A percentile compares a stretch with the other conserved stretches of the same genome.
Conservation (phyloP, 345 rosid genomes). For the Streptanthus diversifolius region DNA sequence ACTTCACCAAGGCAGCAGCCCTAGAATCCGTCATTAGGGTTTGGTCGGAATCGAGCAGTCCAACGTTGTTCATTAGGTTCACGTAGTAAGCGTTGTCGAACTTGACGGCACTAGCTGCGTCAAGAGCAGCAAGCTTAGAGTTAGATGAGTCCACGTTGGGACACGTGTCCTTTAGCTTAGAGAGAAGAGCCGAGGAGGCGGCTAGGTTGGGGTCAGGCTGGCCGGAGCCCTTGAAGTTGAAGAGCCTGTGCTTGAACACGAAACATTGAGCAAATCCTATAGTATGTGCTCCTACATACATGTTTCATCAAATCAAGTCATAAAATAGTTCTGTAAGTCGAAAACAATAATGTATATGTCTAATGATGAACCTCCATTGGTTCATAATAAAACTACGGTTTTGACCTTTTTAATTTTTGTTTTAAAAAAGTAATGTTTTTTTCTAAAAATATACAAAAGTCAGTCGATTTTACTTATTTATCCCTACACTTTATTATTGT, state of each 20-base stretch:
- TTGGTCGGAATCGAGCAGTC: constrained; percentile 76
- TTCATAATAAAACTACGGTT: neutral
- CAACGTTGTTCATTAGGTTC: constrained; percentile 48
- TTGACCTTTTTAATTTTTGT: neutral
- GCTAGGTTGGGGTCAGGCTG: constrained; percentile 69
- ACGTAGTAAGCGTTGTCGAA: constrained; percentile 73
- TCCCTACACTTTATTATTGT: neutral
- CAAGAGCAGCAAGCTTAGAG: constrained; percentile 64
- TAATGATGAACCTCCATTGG: neutral
- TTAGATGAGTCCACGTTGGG: constrained; percentile 58
- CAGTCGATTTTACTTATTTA: neutral
- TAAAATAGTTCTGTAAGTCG: neutral
- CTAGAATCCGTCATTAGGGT: constrained; percentile 48
- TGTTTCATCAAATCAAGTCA: neutral
- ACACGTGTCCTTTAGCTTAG: constrained; percentile 47
- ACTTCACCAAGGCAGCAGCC: constrained; percentile 49
- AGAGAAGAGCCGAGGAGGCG: constrained; percentile 39
- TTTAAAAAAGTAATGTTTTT: neutral
- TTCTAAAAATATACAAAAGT: neutral
- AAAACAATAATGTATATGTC: neutral
- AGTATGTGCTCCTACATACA: constrained; percentile 71
- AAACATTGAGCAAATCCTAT: constrained; percentile 88
- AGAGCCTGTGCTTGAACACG: constrained; percentile 72
- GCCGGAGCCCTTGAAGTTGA: constrained; percentile 65
- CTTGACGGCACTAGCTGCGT: constrained; percentile 36